These are phyloP conservation scores for Capsella rubella DNA, from an alignment of 441 rosid species.

Conservation along the genomic window DNA sequence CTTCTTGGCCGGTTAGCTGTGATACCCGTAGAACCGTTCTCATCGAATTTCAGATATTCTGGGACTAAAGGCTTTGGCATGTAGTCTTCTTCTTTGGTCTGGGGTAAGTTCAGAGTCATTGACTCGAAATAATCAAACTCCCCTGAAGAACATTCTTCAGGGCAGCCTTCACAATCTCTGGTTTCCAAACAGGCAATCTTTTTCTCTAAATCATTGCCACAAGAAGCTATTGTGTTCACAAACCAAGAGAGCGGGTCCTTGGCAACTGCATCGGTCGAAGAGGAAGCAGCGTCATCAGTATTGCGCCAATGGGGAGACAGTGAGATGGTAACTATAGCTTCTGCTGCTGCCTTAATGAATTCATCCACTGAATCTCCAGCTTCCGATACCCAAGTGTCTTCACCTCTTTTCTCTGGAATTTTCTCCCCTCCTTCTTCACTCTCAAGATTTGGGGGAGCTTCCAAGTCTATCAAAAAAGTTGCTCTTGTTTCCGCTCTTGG, in stretches of 20 bases:
- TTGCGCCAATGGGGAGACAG: conserved; percentile 33
- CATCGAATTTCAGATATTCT: conserved; percentile 64
- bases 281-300: conserved; percentile 48
- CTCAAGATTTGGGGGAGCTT: conserved; percentile 68
- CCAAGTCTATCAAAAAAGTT: conserved; percentile 70
- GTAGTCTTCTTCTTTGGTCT: conserved; percentile 77
- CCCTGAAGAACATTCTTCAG: conserved; percentile 55
- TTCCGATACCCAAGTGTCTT: conserved; percentile 42
- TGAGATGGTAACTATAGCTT: conserved; percentile 81
- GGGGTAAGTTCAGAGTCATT: conserved; percentile 72
- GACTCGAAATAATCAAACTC: conserved; percentile 83
- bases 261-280: conserved; percentile 51
- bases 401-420: conserved; percentile 43
- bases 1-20: conserved; percentile 60
- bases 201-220: conserved; percentile 59
- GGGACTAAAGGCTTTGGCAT: conserved; percentile 82
- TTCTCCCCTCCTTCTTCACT: conserved; percentile 52
- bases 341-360: conserved; percentile 63
- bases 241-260: conserved; percentile 86
- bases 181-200: conserved; percentile 47
- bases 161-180: conserved; percentile 48
- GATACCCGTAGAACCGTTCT: conserved; percentile 51
- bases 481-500: conserved; percentile 48
- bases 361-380: conserved; percentile 52
- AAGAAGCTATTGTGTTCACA: conserved; percentile 62